Conservation (phyloP, 257 asterid genomes). For the Solanum ossicruentum region DNA sequence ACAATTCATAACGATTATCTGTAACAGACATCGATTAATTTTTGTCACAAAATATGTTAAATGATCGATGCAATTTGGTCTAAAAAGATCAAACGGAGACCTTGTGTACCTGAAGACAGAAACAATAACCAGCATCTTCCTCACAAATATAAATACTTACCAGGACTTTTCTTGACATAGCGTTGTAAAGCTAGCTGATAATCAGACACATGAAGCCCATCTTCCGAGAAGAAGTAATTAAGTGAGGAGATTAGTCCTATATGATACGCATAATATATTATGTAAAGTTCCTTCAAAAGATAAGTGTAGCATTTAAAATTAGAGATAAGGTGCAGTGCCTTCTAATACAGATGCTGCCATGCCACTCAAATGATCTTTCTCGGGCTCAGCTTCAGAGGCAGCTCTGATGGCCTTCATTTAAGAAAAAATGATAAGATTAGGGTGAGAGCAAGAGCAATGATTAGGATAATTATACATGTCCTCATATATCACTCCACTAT, state of each 20-base stretch:
- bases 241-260: slow-evolving; percentile 83
- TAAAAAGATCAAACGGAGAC: not conserved
- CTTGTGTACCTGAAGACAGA: not conserved
- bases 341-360: slow-evolving; percentile 53
- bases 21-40: not conserved
- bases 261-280: slow-evolving; percentile 5
- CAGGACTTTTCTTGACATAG: slow-evolving; percentile 42
- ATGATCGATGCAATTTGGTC: not conserved
- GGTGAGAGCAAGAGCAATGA: slow-evolving; percentile 3
- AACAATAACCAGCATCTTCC: not conserved
- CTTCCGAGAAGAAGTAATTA: slow-evolving; percentile 65
- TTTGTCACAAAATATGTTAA: not conserved
- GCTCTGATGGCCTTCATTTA: slow-evolving; percentile 68
- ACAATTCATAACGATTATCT: not conserved
- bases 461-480: not conserved
- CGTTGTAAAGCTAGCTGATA: slow-evolving; percentile 65
- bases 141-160: slow-evolving; percentile 19
- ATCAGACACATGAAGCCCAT: slow-evolving; percentile 56
- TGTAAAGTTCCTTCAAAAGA: slow-evolving; percentile 2
- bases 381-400: slow-evolving; percentile 74
- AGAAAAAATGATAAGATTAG: slow-evolving; percentile 3
- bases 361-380: slow-evolving; percentile 57
- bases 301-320: not conserved
- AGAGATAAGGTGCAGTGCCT: slow-evolving; percentile 29
- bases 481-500: not conserved